Evolutionary conservation across 257 asterid species (phyloP), one percentile per base, ranked within the genome.

Genomic region (Solanum peruvianum): DNA sequence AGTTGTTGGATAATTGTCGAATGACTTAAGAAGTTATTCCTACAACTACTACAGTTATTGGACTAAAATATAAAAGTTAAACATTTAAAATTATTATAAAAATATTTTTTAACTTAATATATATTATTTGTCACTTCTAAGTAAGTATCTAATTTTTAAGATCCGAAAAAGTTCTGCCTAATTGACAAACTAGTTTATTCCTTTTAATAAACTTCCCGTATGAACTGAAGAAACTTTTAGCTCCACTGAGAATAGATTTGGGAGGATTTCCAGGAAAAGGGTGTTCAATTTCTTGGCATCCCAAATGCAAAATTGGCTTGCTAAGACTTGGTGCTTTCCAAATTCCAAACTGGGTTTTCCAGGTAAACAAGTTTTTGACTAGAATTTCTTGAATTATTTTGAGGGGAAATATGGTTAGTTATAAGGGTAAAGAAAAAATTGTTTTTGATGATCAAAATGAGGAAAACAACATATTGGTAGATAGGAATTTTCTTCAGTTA

Each of bases 401-500:
- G 94, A 90, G 86, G 93, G 18, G 21, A 16, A 69, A 91, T 77
- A 84, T 91, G 62, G 87, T 88, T 56, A 89, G 91, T 88, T 85
- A 89, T 42, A 96, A 95, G 90, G 98, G 98, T 35, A 96, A 96
- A 88, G 97, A 94, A 66, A 56, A 21, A 18, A 83, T 85, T 82
- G 91, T 93, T 86, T 88, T 91, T 49, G 98, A 92, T 90, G 98
- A 93, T 90, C 94, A 90, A 60, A 92, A 86, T 84, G 94, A 89
- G n/a, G 96, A 81, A 47, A 88, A 89, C 67, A 88, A 90, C 75
- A 66, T 89, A 33, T 93, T 97, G 93, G 94, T 94, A 37, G 98
- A 94, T 89, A 93, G 98, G 87, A 98, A 95, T 92, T 95, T 97
- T 84, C 97, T 97, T 86, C 93, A 89, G 88, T 73, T 97, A 93